Percentiles rank a stretch among this genome's conserved stretches.
These are phyloP conservation scores for Theileria parva DNA, from an alignment of 169 alveolate species.

Conservation along the genomic window DNA sequence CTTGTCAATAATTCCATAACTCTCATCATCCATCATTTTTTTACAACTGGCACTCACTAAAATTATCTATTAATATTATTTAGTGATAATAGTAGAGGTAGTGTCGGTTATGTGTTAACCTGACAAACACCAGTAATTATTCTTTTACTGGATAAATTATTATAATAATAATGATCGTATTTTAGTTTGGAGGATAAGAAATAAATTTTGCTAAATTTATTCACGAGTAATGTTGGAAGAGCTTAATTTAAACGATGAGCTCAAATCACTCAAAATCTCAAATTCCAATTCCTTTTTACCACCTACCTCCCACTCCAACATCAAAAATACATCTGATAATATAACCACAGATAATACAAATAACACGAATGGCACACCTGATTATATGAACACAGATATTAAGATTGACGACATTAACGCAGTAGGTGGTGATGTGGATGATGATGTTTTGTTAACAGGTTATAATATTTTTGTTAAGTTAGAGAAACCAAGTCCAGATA, in stretches of 20 bases:
- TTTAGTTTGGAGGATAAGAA: not conserved
- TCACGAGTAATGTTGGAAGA: not conserved
- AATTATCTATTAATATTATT: not conserved
- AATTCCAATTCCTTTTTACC: not conserved
- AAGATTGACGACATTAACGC: not conserved
- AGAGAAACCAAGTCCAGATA: conserved; percentile 7
- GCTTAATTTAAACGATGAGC: not conserved
- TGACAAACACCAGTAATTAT: not conserved
- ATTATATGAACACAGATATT: not conserved
- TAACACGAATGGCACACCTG: not conserved
- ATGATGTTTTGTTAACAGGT: conserved; percentile 54
- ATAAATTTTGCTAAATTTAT: too few species aligned
- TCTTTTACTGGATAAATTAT: not conserved
- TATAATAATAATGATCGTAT: too few species aligned
- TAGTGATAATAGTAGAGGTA: not conserved
- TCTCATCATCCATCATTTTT: conserved; percentile 47
- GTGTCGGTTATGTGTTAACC: not conserved
- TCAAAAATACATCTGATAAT: not conserved
- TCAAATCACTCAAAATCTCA: not conserved
- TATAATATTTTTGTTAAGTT: conserved; percentile 47
- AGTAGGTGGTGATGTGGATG: not conserved
- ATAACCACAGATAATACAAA: not conserved
- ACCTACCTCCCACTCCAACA: not conserved
- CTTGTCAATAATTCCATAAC: conserved; percentile 27
- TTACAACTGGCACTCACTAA: not conserved